Evolutionary conservation across 31 red algal genomes (phyloP).

Genomic region (Porphyra umbilicalis): DNA sequence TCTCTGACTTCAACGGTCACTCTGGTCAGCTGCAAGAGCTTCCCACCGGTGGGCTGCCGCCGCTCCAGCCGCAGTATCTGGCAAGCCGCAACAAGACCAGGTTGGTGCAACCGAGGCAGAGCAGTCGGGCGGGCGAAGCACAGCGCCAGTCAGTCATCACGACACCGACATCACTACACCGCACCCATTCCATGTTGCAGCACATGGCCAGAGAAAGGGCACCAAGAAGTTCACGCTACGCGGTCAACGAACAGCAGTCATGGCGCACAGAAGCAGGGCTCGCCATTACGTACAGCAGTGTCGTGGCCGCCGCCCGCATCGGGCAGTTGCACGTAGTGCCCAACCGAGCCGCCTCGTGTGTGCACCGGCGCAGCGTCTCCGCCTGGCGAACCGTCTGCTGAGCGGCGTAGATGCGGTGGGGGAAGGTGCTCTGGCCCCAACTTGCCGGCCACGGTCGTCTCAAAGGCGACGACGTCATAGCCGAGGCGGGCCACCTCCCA

Average conservation of each 20-base stretch:
- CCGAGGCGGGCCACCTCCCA: constrained; percentile 25
- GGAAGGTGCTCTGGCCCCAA: neutral
- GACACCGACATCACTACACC: too few species aligned
- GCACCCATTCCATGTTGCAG: too few species aligned
- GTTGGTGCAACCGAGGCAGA: neutral
- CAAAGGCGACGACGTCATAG: constrained; percentile 51
- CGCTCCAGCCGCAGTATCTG: neutral
- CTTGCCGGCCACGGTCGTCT: constrained; percentile 7
- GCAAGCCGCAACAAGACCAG: neutral
- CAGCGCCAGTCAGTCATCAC: neutral
- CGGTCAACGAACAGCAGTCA: too few species aligned
- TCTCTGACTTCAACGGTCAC: neutral
- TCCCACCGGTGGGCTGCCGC: neutral
- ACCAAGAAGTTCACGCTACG: neutral
- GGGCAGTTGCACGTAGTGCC: neutral
- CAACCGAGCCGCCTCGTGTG: neutral
- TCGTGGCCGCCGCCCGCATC: neutral
- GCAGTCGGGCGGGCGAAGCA: too few species aligned
- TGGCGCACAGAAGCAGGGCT: too few species aligned
- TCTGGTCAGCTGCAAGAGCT: constrained; percentile 4
- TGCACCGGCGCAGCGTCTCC: neutral
- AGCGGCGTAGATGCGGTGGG: neutral
- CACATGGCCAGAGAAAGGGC: neutral
- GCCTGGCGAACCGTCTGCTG: neutral
- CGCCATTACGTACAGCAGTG: neutral